Conservation (phyloP, 768 basidiomycete species). For the Boletus eberwhitei region DNA sequence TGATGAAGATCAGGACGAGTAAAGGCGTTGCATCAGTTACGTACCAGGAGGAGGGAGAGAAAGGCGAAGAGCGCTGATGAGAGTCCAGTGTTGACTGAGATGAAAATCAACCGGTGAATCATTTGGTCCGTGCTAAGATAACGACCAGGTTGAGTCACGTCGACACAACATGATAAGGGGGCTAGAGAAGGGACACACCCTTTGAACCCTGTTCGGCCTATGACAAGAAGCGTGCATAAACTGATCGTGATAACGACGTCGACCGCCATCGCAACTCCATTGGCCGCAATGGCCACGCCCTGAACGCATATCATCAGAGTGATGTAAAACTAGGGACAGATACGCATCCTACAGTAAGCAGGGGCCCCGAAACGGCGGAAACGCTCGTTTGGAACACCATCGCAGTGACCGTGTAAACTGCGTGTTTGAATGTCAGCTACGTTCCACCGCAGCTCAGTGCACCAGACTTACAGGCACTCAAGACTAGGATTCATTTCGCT, state of each 20-base stretch:
- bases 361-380: conserved; percentile 13
- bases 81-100: conserved; percentile 25
- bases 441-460: not conserved
- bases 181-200: conserved; percentile 8
- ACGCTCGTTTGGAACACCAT: conserved; percentile 15
- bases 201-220: conserved; percentile 24
- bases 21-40: not conserved
- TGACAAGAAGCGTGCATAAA: conserved; percentile 20
- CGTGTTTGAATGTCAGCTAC: conserved; percentile 2
- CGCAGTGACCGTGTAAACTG: conserved; percentile 17
- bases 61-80: conserved; percentile 23
- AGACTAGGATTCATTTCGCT: conserved; percentile 5
- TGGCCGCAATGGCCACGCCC: conserved; percentile 12
- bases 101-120: conserved; percentile 24
- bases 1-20: no score
- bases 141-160: not conserved
- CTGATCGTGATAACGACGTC: conserved; percentile 20
- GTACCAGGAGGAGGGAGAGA: conserved; percentile 20
- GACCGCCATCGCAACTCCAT: conserved; percentile 15
- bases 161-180: not conserved
- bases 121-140: conserved; percentile 23
- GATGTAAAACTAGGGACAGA: not conserved
- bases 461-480: conserved; percentile 12
- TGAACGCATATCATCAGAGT: conserved; percentile 8
- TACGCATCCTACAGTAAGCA: conserved; percentile 15